Percentiles rank a stretch among this genome's conserved stretches.
phyloP scores from a whole-genome alignment of 75 land plant species.

The Ceratopteris richardii region DNA sequence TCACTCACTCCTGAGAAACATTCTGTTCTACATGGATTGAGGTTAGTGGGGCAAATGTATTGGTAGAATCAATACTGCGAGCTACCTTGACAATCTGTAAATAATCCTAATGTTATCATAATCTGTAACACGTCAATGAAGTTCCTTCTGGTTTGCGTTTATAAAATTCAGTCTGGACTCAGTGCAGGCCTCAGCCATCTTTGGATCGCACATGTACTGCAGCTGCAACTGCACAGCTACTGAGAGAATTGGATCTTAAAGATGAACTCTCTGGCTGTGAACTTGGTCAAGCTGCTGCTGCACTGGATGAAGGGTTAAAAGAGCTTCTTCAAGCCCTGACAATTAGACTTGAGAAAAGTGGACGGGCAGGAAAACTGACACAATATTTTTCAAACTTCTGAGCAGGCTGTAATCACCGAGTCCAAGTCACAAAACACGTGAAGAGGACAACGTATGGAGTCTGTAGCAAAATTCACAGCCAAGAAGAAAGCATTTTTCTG shows the following conservation, averaged over 20 bases:
- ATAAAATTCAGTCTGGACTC: too few species aligned
- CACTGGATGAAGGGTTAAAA: constrained; percentile 49
- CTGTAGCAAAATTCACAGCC: too few species aligned
- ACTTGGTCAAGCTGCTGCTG: constrained; percentile 57
- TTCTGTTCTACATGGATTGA: constrained; percentile 73
- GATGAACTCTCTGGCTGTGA: constrained; percentile 19
- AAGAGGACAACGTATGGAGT: too few species aligned
- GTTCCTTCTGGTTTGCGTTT: too few species aligned
- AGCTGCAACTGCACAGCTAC: constrained; percentile 65
- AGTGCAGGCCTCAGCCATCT: constrained; percentile 86
- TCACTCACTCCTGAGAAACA: constrained; percentile 38
- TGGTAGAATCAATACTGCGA: neutral
- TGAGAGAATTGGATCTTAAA: constrained; percentile 47
- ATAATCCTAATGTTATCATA: too few species aligned
- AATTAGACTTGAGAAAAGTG: constrained; percentile 52
- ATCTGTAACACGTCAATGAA: too few species aligned
- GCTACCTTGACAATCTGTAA: too few species aligned
- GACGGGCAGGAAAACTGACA: too few species aligned
- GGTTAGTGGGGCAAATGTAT: constrained; percentile 25
- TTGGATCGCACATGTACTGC: constrained; percentile 91
- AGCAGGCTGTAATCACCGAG: too few species aligned
- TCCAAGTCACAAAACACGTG: too few species aligned
- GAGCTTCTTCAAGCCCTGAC: constrained; percentile 59
- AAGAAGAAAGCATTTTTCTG: too few species aligned
- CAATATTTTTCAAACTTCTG: too few species aligned